A percentile compares a stretch with the other conserved stretches of the same genome.
phyloP scores from a whole-genome alignment of 805 yeast species.

The Suhomyces vadensis region DNA sequence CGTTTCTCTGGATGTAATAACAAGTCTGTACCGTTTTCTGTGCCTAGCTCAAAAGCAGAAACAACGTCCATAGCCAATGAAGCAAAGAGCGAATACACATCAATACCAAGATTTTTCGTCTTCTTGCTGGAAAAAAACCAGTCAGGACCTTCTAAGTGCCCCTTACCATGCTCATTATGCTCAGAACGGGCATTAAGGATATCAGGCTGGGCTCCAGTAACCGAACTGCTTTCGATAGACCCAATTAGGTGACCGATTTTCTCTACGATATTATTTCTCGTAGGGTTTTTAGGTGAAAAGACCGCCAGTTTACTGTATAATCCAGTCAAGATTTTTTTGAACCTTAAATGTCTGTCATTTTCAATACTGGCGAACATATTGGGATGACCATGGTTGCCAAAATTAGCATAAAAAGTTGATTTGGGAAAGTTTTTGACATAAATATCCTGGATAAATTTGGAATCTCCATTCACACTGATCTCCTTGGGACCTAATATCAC shows the following conservation, averaged over 20 bases:
- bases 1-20: constrained; percentile 39
- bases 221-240: constrained; percentile 29
- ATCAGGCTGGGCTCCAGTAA: constrained; percentile 35
- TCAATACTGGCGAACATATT: constrained; percentile 61
- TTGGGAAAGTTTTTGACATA: constrained; percentile 60
- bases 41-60: constrained; percentile 60
- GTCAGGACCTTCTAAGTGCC: constrained; percentile 22
- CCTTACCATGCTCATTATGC: constrained; percentile 36
- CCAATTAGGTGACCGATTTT: constrained; percentile 29
- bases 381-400: constrained; percentile 54
- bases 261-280: constrained; percentile 26
- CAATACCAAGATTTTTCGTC: constrained; percentile 41
- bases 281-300: constrained; percentile 30
- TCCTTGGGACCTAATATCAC: constrained; percentile 63
- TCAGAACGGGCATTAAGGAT: constrained; percentile 32
- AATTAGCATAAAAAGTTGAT: constrained; percentile 58
- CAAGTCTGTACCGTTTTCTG: constrained; percentile 45
- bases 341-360: constrained; percentile 46
- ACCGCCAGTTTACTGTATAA: constrained; percentile 39
- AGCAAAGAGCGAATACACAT: constrained; percentile 65
- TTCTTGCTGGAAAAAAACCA: constrained; percentile 31
- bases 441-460: constrained; percentile 51
- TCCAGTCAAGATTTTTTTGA: constrained; percentile 32
- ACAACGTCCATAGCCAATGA: constrained; percentile 72
- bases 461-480: constrained; percentile 55